phyloP scores from a whole-genome alignment of 2,329 filamentous ascomycete species.

The Hypoxylon sp. region DNA sequence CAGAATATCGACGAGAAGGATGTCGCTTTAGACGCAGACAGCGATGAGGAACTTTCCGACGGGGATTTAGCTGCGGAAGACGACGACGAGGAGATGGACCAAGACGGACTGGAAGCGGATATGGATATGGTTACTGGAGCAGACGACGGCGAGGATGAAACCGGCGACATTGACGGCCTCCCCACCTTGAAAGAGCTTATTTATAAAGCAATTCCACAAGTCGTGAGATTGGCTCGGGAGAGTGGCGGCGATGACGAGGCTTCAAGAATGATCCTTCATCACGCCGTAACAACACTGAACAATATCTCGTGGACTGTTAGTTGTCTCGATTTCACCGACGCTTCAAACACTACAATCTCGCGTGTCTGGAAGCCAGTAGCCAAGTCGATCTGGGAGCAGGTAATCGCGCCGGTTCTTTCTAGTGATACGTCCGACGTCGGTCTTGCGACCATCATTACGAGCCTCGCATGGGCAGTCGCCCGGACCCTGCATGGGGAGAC shows the following conservation, averaged over 20 bases:
- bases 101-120: constrained; percentile 67
- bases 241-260: constrained; percentile 53
- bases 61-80: constrained; percentile 51
- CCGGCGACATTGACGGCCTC: constrained; percentile 58
- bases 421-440: constrained; percentile 69
- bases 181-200: constrained; percentile 62
- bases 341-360: constrained; percentile 61
- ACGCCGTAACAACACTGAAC: constrained; percentile 68
- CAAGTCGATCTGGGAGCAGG: constrained; percentile 64
- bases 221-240: constrained; percentile 55
- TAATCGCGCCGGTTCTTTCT: constrained; percentile 65
- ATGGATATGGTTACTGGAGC: constrained; percentile 70
- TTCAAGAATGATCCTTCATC: constrained; percentile 55
- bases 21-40: constrained; percentile 50
- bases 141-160: constrained; percentile 54
- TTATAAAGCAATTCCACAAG: constrained; percentile 56
- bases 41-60: constrained; percentile 50
- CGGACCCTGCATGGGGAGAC: constrained; percentile 61
- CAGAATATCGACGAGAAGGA: constrained; percentile 50
- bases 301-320: constrained; percentile 74
- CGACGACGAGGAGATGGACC: constrained; percentile 63
- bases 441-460: constrained; percentile 69
- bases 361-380: constrained; percentile 63
- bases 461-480: constrained; percentile 71
- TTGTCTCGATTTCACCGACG: constrained; percentile 65